A percentile compares a stretch with the other conserved stretches of the same genome.
These are phyloP conservation scores for Microbotryomycetes sp. DNA, from an alignment of 1,284 basidiomycete species.

Conservation along the genomic window DNA sequence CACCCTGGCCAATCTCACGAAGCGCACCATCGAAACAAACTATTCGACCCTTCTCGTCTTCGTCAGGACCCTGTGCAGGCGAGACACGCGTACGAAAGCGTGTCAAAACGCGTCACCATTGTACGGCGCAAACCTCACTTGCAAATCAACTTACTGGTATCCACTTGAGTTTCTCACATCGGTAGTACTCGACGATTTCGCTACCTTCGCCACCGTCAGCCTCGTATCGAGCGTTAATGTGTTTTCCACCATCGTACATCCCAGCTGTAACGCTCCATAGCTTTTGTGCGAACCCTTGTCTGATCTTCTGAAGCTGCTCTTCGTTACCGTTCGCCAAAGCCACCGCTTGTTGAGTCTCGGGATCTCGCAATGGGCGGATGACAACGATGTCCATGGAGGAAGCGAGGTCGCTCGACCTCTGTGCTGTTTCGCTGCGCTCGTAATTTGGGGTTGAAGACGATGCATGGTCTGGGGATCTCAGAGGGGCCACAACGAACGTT, in stretches of 20 bases:
- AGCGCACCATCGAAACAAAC: constrained; percentile 30
- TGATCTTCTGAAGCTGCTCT: constrained; percentile 44
- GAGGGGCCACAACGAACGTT: constrained; percentile 65
- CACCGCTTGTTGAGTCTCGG: constrained; percentile 46
- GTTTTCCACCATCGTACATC: constrained; percentile 67
- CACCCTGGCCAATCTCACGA: constrained; percentile 15
- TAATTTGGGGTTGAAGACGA: constrained; percentile 23
- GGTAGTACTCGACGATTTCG: constrained; percentile 68
- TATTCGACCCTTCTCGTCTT: constrained; percentile 15
- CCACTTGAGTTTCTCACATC: constrained; percentile 80
- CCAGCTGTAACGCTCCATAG: constrained; percentile 52
- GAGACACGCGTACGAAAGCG: neutral
- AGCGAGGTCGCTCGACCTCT: constrained; percentile 24
- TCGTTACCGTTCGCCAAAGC: constrained; percentile 49
- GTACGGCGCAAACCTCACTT: neutral
- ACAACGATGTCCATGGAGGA: constrained; percentile 67
- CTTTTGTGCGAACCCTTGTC: constrained; percentile 34
- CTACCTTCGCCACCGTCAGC: constrained; percentile 55
- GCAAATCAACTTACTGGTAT: constrained; percentile 54
- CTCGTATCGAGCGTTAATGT: constrained; percentile 58
- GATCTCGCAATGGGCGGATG: constrained; percentile 71
- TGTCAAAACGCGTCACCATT: neutral
- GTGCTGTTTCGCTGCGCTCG: neutral
- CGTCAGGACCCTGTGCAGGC: neutral
- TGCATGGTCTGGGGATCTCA: constrained; percentile 41